Percentiles rank a stretch among this genome's conserved stretches.
Conservation (phyloP, 2,329 filamentous ascomycete species). For the Aspergillus felis region DNA sequence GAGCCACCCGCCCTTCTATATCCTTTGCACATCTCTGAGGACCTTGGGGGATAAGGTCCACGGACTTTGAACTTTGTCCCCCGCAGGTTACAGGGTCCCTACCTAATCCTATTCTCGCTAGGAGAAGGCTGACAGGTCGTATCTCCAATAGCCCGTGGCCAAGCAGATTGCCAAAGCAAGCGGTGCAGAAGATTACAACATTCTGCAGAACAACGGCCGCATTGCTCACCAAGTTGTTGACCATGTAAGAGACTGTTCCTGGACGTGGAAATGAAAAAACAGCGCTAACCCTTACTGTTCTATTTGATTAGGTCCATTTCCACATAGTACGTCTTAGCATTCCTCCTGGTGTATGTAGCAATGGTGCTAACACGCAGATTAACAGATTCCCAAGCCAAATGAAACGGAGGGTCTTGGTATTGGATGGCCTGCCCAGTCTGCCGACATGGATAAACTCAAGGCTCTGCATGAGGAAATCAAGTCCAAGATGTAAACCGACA, state of each 20-base stretch:
- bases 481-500: conserved; percentile 67
- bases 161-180: conserved; percentile 81
- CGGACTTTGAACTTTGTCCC: background rate
- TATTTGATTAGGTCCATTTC: conserved; percentile 68
- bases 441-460: conserved; percentile 80
- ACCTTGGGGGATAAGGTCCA: conserved; percentile 16
- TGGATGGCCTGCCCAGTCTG: conserved; percentile 70
- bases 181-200: conserved; percentile 79
- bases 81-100: background rate
- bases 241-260: conserved; percentile 60
- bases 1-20: background rate
- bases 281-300: conserved; percentile 2
- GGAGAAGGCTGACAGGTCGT: conserved; percentile 1
- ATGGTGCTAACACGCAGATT: conserved; percentile 1
- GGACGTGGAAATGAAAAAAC: background rate
- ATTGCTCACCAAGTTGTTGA: conserved; percentile 90
- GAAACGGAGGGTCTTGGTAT: conserved; percentile 73
- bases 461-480: conserved; percentile 78
- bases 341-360: background rate
- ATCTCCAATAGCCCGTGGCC: conserved; percentile 60
- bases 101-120: background rate
- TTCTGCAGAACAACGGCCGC: conserved; percentile 92
- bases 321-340: conserved; percentile 65
- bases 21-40: conserved; percentile 15
- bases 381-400: conserved; percentile 89